These are phyloP conservation scores for Ogataea glucozyma DNA, from an alignment of 805 yeast genomes.

Conservation along the genomic window DNA sequence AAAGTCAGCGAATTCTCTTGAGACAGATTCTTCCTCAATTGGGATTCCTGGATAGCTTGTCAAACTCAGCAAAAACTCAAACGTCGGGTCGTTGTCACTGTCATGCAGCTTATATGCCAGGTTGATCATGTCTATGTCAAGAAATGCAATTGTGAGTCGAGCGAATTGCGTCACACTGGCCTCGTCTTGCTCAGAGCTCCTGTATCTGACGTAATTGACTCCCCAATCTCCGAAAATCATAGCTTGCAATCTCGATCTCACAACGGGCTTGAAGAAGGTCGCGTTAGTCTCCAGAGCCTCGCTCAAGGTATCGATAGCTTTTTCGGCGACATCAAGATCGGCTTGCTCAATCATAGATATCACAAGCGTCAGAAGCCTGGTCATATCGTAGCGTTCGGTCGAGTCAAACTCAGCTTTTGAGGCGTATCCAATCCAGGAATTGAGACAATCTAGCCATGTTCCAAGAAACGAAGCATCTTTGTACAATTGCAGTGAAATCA, in stretches of 20 bases:
- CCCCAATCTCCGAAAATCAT: conserved; percentile 52
- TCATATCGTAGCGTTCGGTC: conserved; percentile 29
- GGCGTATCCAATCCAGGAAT: conserved; percentile 40
- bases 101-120: conserved; percentile 43
- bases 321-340: conserved; percentile 19
- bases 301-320: conserved; percentile 38
- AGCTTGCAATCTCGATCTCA: conserved; percentile 34
- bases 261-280: conserved; percentile 36
- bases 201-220: conserved; percentile 35
- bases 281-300: conserved; percentile 51
- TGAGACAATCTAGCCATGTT: conserved; percentile 34
- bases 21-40: conserved; percentile 57
- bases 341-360: conserved; percentile 22
- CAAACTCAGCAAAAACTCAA: conserved; percentile 51
- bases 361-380: conserved; percentile 15
- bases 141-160: conserved; percentile 44
- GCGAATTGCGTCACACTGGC: conserved; percentile 46
- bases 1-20: conserved; percentile 57
- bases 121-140: conserved; percentile 47
- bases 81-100: conserved; percentile 39
- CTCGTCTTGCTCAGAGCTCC: conserved; percentile 34
- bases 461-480: conserved; percentile 11
- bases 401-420: conserved; percentile 39
- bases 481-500: background rate
- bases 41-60: conserved; percentile 61